Base-by-base conservation (phyloP, 1,284 basidiomycete species). In the Rugiboletus extremiorientalis region DNA sequence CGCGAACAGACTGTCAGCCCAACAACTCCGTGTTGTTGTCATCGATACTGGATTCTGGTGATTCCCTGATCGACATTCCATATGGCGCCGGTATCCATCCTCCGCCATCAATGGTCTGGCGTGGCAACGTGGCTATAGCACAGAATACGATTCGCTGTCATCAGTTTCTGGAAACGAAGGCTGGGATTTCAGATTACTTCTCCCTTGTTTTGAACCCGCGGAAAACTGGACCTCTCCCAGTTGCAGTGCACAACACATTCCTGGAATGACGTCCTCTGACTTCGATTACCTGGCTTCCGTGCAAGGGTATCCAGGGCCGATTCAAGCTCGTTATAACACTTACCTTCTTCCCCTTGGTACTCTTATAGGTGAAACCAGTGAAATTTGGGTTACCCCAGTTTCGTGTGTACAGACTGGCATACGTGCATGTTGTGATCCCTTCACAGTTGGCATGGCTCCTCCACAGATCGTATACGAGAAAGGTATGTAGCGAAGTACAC, bases 401-500 rank as follows among this genome's bases (percentile, higher is more conserved):
- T 25, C 30, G 50, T 18, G 36, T 53, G 7, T 53, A 53, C 15
- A 51, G 36, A 18, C 20, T 40, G 11, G 23, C 22, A 28, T 54
- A 40, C 23, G 50, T 54, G 14, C 50, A 34, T 18, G 10, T 53
- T 20, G 52, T 53, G 50, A 50, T 4, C 43, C 54, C 7, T 37
- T 42, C 18, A 36, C 54, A 4, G 9, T 56, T 7, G 23, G 43
- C 18, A 38, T 9, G 20, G 18, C 54, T 1, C 54, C 54, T 36
- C 55, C 56, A 42, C 53, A 46, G 18, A 56, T 53, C 7, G 52
- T 56, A 10, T 56, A 56, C 44, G 30, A 44, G 56, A 25, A 56
- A 41, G 18, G 54, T 46, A 28, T 23, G 43, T 22, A 6, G 44
- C 18, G 20, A n/a, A 27, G 5, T 22, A 45, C 31, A 15, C 15